These are phyloP conservation scores for Saccharomycopsis sp. DNA, from an alignment of 805 yeast genomes.

Conservation along the genomic window DNA sequence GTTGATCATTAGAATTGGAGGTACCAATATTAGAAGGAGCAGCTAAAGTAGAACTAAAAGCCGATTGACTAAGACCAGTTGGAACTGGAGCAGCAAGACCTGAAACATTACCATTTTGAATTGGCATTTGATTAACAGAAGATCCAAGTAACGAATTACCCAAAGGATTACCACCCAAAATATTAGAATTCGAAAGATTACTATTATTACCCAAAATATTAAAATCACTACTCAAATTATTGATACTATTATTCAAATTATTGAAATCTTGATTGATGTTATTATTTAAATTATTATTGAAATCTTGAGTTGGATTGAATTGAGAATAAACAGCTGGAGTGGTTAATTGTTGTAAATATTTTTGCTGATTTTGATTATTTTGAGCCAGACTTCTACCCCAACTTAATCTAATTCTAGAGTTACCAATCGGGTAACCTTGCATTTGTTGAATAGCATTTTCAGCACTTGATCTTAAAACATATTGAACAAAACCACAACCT, in stretches of 20 bases:
- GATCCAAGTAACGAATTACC: background rate
- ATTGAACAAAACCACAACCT: conserved; percentile 86
- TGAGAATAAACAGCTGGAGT: conserved; percentile 9
- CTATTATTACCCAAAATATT: background rate
- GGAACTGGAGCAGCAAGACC: conserved; percentile 12
- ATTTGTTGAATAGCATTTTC: conserved; percentile 76
- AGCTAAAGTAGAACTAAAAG: background rate
- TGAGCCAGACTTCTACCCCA: conserved; percentile 64
- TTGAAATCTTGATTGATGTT: too few relatives aligned
- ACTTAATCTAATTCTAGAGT: conserved; percentile 68
- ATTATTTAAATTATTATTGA: background rate
- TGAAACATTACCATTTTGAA: conserved; percentile 17
- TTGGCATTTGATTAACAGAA: background rate
- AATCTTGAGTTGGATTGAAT: conserved; percentile 12
- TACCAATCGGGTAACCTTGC: conserved; percentile 88
- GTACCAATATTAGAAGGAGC: background rate
- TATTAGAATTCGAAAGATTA: background rate
- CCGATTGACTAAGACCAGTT: background rate
- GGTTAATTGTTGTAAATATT: conserved; percentile 16
- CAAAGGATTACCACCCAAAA: background rate
- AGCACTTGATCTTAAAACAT: conserved; percentile 65
- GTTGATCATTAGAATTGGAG: conserved; percentile 23
- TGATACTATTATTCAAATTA: too few relatives aligned
- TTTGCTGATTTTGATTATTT: conserved; percentile 18
- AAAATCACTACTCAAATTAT: background rate